Evolutionary conservation across 345 rosid species (phyloP).

Genomic region (Salix dunnii): DNA sequence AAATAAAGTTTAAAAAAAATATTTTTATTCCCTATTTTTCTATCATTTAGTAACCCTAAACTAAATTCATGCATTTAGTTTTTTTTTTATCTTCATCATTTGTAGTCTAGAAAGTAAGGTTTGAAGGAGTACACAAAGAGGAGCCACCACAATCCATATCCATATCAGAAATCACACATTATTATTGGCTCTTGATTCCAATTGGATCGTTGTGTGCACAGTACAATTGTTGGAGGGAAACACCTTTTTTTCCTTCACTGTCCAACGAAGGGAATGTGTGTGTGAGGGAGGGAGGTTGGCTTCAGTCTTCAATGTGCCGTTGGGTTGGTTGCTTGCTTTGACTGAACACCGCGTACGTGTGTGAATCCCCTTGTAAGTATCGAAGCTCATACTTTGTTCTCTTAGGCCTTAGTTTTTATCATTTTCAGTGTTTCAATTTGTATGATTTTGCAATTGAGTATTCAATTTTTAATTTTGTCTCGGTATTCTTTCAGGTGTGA

Average conservation of each 20-base stretch:
- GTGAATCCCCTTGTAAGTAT: conserved; percentile 9
- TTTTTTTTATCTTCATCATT: no score
- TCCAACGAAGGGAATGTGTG: background rate
- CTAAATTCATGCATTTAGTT: no score
- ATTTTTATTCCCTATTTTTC: no score
- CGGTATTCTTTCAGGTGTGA: no score
- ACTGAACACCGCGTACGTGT: background rate
- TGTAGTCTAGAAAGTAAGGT: no score
- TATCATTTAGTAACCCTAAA: no score
- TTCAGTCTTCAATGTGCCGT: background rate
- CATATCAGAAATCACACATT: background rate
- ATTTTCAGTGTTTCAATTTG: background rate
- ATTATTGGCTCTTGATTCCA: background rate
- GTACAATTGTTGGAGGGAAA: background rate
- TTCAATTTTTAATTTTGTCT: no score
- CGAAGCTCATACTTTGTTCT: background rate
- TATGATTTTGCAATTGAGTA: background rate
- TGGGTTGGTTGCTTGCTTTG: conserved; percentile 1
- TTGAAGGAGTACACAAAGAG: background rate
- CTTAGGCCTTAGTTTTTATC: background rate
- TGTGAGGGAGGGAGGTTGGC: no score
- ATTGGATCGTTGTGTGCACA: background rate
- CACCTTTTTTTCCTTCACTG: background rate
- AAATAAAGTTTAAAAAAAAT: no score
- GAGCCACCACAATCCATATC: background rate